Conservation (phyloP, 176 grass and related monocot genomes). For the Ampelocalamus luodianensis region DNA sequence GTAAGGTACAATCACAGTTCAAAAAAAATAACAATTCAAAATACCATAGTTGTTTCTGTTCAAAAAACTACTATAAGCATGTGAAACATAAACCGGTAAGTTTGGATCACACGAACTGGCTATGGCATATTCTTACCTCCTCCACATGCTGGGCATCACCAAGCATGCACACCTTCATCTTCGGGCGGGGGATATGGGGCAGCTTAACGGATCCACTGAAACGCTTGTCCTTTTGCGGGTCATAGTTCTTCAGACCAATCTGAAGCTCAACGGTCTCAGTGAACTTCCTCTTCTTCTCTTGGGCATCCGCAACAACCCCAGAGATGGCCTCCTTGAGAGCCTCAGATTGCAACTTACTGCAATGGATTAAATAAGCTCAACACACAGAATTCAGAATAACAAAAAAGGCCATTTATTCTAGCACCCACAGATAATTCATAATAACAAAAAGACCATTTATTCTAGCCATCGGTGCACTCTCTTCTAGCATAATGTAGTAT, state of each 20-base stretch:
- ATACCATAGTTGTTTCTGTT: neutral
- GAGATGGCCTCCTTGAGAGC: conserved; percentile 64
- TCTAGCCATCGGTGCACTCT: neutral
- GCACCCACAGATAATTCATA: neutral
- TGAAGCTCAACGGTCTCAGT: conserved; percentile 76
- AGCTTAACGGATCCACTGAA: conserved; percentile 82
- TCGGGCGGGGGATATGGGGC: conserved; percentile 73
- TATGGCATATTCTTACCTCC: conserved; percentile 49
- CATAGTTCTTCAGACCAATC: conserved; percentile 90
- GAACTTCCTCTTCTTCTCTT: conserved; percentile 73
- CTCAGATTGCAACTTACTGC: conserved; percentile 70
- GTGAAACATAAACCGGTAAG: neutral
- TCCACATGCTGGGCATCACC: conserved; percentile 79
- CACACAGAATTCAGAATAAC: neutral
- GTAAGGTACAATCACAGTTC: neutral
- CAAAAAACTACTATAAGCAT: neutral
- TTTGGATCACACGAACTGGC: neutral
- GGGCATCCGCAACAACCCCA: conserved; percentile 49
- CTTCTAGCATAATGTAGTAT: neutral
- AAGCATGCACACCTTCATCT: conserved; percentile 94
- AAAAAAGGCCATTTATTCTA: neutral
- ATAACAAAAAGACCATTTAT: neutral
- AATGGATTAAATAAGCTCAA: conserved; percentile 18
- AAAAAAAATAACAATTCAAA: neutral
- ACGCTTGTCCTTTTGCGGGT: conserved; percentile 83